These are phyloP conservation scores for Pythium sp. DNA, from an alignment of 352 stramenopile species.

Conservation along the genomic window DNA sequence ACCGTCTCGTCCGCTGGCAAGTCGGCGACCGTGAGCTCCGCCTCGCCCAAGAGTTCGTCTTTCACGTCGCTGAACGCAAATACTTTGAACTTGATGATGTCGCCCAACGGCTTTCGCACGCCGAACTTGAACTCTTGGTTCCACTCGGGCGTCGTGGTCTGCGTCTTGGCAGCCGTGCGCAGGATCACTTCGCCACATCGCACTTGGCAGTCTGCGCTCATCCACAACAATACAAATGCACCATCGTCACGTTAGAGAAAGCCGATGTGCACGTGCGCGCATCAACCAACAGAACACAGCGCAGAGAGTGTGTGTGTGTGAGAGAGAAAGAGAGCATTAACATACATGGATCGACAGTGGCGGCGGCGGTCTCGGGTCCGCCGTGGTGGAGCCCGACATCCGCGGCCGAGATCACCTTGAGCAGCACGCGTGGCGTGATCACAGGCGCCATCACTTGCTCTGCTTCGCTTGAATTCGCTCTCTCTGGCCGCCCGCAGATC, in stretches of 20 bases:
- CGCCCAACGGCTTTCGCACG: constrained; percentile 45
- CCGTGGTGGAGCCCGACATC: constrained; percentile 23
- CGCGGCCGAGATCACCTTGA: constrained; percentile 33
- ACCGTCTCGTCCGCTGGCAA: constrained; percentile 41
- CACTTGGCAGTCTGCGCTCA: constrained; percentile 48
- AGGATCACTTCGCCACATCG: constrained; percentile 48
- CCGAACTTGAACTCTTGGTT: constrained; percentile 54
- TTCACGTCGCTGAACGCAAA: constrained; percentile 42
- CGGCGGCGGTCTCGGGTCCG: constrained; percentile 3
- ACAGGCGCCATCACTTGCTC: constrained; percentile 18
- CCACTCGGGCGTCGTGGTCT: constrained; percentile 52
- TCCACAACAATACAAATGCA: background rate
- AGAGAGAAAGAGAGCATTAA: constrained; percentile 1
- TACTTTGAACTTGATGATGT: constrained; percentile 44
- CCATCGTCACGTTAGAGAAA: too few relatives aligned
- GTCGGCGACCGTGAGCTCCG: constrained; percentile 28
- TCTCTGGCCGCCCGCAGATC: background rate
- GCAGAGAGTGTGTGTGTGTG: too few relatives aligned
- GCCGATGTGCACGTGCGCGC: too few relatives aligned
- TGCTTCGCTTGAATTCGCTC: background rate
- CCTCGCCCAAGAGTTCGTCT: constrained; percentile 42
- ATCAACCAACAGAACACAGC: background rate
- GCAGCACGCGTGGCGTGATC: constrained; percentile 37
- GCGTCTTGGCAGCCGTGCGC: constrained; percentile 38
- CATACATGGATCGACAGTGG: constrained; percentile 32